Conservation (phyloP, 805 yeast genomes). For the Wickerhamiella dianesei region DNA sequence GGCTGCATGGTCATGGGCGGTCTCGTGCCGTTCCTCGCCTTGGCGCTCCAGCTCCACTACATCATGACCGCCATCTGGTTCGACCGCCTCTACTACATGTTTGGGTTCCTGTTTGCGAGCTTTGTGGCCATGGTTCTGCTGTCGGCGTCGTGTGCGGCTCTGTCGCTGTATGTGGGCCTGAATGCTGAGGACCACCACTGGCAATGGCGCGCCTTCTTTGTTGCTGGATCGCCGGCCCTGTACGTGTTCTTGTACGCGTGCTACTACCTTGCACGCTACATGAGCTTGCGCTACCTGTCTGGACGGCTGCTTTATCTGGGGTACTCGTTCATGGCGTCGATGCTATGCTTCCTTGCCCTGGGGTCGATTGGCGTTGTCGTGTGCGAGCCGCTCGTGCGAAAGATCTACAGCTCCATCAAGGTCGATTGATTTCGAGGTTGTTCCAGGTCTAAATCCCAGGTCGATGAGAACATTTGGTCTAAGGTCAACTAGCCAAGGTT, state of each 20-base stretch:
- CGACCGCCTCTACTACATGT: constrained; percentile 89
- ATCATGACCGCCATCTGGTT: constrained; percentile 87
- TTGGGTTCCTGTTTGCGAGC: constrained; percentile 88
- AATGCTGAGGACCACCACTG: constrained; percentile 89
- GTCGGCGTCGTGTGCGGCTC: constrained; percentile 62
- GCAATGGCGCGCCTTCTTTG: constrained; percentile 88
- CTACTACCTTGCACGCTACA: constrained; percentile 31
- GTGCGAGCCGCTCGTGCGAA: constrained; percentile 58
- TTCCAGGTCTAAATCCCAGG: not conserved
- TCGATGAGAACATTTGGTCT: constrained; percentile 34
- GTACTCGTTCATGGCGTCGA: constrained; percentile 60
- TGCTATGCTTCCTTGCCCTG: constrained; percentile 62
- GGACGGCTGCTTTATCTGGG: constrained; percentile 73
- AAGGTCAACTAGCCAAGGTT: no score
- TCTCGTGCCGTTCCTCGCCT: constrained; percentile 85
- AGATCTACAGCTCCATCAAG: constrained; percentile 72
- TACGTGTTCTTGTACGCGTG: constrained; percentile 79
- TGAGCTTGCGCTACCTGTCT: constrained; percentile 61
- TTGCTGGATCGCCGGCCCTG: constrained; percentile 79
- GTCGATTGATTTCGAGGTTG: constrained; percentile 44
- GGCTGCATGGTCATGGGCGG: constrained; percentile 69
- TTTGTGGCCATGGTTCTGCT: constrained; percentile 71
- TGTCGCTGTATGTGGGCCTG: constrained; percentile 69
- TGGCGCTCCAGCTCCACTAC: constrained; percentile 89
- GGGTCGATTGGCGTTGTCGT: constrained; percentile 80